Evolutionary conservation across 192 early-diverging fungal genomes (phyloP), one percentile per base, ranked within the genome.

Genomic region (Rhizoclosmatium sp.): DNA sequence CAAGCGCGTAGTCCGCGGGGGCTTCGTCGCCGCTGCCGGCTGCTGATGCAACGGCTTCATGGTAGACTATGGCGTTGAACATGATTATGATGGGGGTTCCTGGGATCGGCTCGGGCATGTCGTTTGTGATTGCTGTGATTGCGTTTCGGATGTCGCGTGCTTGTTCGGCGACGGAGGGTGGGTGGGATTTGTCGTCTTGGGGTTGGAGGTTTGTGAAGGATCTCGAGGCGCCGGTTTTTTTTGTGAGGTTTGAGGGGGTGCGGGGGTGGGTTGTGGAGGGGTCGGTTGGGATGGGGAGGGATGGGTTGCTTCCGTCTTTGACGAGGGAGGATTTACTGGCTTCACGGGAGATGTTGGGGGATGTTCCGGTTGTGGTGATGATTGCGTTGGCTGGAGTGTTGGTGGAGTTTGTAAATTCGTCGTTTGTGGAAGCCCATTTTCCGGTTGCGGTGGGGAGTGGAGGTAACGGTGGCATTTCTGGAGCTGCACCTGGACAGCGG

Each of bases 21-120:
- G 54, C 0, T 31, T 76, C 48, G 2, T 49, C 40, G 14, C n/a
- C 72, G 7, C 3, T 5, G 14, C 59, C 69, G 7, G 23, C 78
- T 2, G 46, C 71, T n/a, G 31, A 21, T 16, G 7, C 45, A 4
- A 21, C 40, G 23, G 66, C 66, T 31, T 75, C 79, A 65, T 80
- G 73, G 21, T 74, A 73, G 39, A 80, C 61, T 49, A 80, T 80
- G 10, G 79, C 79, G 42, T 80, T 80, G 65, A 80, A 80, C 41
- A 75, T 56, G 40, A 80, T 74, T 10, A 80, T 69, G 46, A 80
- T 80, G 12, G 79, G 79, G 3, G 79, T 80, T 40, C 79, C 79
- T 41, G 79, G 79, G 59, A 80, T 80, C 41, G 72, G 64, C 19
- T 65, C 71, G 3, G 71, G 72, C 79, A 80, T 75, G n/a, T 64